These are phyloP conservation scores for Aphanomyces stellatus DNA, from an alignment of 352 stramenopile genomes.

Conservation along the genomic window DNA sequence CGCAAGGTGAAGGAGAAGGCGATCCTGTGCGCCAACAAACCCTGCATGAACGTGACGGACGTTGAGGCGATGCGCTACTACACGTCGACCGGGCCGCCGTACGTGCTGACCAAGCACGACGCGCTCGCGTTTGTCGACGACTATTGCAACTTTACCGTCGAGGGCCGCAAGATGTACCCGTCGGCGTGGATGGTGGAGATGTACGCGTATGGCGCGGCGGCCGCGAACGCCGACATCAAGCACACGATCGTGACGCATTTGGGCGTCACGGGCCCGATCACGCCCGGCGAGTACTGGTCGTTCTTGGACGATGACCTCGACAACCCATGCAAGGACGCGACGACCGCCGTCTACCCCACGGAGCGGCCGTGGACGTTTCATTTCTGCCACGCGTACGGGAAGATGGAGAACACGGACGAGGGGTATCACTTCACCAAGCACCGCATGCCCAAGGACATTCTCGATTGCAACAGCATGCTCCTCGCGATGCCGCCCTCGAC, in stretches of 20 bases:
- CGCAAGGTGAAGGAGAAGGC: constrained; percentile 21
- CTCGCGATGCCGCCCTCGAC: constrained; percentile 31
- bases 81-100: constrained; percentile 35
- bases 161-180: constrained; percentile 26
- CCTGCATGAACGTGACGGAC: constrained; percentile 27
- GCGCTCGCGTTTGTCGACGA: constrained; percentile 36
- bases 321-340: constrained; percentile 32
- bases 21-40: constrained; percentile 27
- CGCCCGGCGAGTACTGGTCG: constrained; percentile 27
- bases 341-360: constrained; percentile 27
- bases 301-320: constrained; percentile 27
- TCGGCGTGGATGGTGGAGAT: constrained; percentile 47
- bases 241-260: constrained; percentile 38
- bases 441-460: constrained; percentile 32
- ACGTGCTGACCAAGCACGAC: constrained; percentile 42
- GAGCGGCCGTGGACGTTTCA: constrained; percentile 35
- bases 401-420: constrained; percentile 28
- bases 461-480: constrained; percentile 33
- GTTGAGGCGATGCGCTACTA: constrained; percentile 29
- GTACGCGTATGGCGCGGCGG: constrained; percentile 37
- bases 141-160: constrained; percentile 26
- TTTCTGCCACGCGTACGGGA: constrained; percentile 42
- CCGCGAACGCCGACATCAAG: constrained; percentile 38
- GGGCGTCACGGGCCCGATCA: constrained; percentile 30
- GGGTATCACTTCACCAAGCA: constrained; percentile 47